Conservation (phyloP, 305 asterid species). For the Fraxinus sp. region DNA sequence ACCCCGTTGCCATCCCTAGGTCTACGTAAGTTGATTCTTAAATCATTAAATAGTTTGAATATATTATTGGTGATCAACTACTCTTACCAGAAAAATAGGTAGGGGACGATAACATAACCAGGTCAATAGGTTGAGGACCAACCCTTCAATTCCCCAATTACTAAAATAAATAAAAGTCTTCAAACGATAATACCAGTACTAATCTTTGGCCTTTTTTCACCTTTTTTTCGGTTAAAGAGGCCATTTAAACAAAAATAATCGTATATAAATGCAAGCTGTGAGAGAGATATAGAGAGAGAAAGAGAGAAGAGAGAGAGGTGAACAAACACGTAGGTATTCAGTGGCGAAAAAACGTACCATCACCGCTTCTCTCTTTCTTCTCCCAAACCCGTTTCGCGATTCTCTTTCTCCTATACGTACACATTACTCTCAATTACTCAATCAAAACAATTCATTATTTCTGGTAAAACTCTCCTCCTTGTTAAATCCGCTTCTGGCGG, state of each 20-base stretch:
- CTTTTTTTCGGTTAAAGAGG: neutral
- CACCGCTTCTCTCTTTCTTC: slow-evolving; percentile 49
- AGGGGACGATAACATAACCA: neutral
- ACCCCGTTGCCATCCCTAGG: too few species aligned
- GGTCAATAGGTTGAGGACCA: neutral
- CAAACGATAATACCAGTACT: neutral
- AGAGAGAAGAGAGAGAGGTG: neutral
- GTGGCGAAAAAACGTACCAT: slow-evolving; percentile 37
- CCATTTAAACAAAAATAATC: neutral
- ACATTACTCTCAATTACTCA: slow-evolving; percentile 27
- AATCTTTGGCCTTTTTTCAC: neutral
- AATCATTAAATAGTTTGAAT: neutral
- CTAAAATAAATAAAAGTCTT: neutral
- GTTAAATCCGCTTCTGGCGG: slow-evolving; percentile 42
- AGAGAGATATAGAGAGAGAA: slow-evolving; percentile 24
- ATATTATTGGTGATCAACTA: neutral
- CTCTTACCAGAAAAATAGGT: neutral
- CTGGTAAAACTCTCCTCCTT: slow-evolving; percentile 19
- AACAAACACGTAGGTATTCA: slow-evolving; percentile 38
- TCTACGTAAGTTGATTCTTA: neutral
- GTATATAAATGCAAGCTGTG: slow-evolving; percentile 25
- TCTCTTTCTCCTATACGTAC: slow-evolving; percentile 21
- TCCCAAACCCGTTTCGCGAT: slow-evolving; percentile 7
- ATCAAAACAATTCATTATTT: slow-evolving; percentile 23
- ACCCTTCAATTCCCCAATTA: neutral